Evolutionary conservation across 2,329 filamentous ascomycete genomes (phyloP).

Genomic region (Paraconiothyrium brasiliense): DNA sequence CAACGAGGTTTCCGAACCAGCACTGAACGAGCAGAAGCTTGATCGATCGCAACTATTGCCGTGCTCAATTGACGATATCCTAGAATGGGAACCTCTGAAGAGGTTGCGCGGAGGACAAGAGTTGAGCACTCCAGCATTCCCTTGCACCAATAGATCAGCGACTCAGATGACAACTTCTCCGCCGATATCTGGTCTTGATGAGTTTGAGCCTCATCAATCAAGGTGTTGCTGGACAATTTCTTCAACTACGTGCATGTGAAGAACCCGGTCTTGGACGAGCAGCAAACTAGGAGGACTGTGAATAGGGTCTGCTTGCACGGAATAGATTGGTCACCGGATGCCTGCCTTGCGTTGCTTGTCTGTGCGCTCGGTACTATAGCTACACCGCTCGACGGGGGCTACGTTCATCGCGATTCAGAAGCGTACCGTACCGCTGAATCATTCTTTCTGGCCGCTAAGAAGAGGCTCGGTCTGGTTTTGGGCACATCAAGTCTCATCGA

Average conservation of each 20-base stretch:
- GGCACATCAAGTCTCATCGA: conserved; percentile 12
- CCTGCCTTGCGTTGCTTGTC: conserved; percentile 21
- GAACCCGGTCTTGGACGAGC: conserved; percentile 21
- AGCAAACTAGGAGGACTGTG: conserved; percentile 4
- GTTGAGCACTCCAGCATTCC: neutral
- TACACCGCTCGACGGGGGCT: conserved; percentile 7
- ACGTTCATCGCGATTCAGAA: conserved; percentile 11
- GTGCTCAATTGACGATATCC: conserved; percentile 3
- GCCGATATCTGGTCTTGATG: conserved; percentile 10
- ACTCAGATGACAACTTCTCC: neutral
- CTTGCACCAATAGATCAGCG: neutral
- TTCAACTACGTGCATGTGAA: conserved; percentile 16
- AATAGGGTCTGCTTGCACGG: conserved; percentile 21
- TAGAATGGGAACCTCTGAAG: neutral
- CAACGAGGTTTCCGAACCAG: neutral
- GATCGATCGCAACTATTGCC: neutral
- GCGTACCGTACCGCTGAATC: conserved; percentile 17
- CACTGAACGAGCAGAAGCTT: neutral
- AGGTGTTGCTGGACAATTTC: conserved; percentile 15
- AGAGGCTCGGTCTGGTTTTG: conserved; percentile 16
- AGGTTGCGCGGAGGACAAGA: neutral
- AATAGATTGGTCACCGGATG: conserved; percentile 19
- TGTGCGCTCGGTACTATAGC: conserved; percentile 24
- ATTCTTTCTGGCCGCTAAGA: conserved; percentile 14
- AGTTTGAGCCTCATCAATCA: conserved; percentile 8